Evolutionary conservation across 2,329 filamentous ascomycete genomes (phyloP), one percentile per base, ranked within the genome.

Genomic region (Hymenoscyphus occultus): DNA sequence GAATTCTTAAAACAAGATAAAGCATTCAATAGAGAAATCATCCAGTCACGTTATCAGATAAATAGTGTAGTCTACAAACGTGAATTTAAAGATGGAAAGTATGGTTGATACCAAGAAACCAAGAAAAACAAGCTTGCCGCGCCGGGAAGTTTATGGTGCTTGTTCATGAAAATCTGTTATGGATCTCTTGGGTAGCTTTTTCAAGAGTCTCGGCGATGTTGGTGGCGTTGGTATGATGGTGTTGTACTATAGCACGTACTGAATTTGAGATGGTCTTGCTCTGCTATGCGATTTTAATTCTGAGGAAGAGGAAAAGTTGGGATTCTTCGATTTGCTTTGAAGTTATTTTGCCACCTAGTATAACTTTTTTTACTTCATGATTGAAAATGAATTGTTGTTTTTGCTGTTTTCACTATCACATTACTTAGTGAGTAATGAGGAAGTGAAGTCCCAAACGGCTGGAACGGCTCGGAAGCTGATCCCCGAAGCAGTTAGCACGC

Each of bases 191-290:
- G 14, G 28, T 9, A 58, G 35, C n/a, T 14, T 16, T 16, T 58
- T n/a, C 35, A 58, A 58, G 56, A 35, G 31, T 58, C 31, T 39
- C 35, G 35, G 35, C 56, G 35, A 58, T 58, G 42, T 4, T 28
- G 13, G 19, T 54, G 19, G 48, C 48, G 48, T 28, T 4, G 45
- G 22, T 54, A 28, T 54, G 48, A 19, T 54, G 19, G 19, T 54
- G 48, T 28, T 22, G 48, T 28, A 22, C 19, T 10, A n/a, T 19
- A 22, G 19, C 10, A 1, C 22, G 19, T 9, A 51, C n/a, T 6
- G 6, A 12, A 5, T n/a, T n/a, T 16, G 42, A 45, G 3, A 14
- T n/a, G 5, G n/a, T 51, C 12, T 51, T 51, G 42, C 2, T 6
- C n/a, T 19, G 16, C 22, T 48, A 19, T 48, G 5, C n/a, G 10